These are phyloP conservation scores for Salicornia ramosissima DNA, from an alignment of 148 eudicot genomes.

Conservation along the genomic window DNA sequence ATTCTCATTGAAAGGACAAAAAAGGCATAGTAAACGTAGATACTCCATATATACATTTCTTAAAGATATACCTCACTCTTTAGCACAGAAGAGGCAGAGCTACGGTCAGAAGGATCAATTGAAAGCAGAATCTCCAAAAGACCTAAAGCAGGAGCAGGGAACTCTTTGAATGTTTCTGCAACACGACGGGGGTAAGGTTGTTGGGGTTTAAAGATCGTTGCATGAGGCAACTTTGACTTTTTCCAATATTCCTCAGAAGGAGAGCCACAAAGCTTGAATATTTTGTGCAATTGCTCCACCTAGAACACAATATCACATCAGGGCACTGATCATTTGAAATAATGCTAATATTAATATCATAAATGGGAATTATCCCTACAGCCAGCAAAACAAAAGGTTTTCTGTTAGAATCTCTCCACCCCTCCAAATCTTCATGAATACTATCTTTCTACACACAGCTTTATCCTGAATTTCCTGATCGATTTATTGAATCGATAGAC, in stretches of 20 bases:
- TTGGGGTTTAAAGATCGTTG: slow-evolving; percentile 89
- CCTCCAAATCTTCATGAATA: too few relatives aligned
- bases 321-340: background rate
- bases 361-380: background rate
- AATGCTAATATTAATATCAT: background rate
- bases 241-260: slow-evolving; percentile 99
- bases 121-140: slow-evolving; percentile 82
- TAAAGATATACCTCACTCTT: slow-evolving; percentile 60
- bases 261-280: slow-evolving; percentile 96
- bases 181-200: slow-evolving; percentile 77
- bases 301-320: slow-evolving; percentile 16
- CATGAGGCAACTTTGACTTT: slow-evolving; percentile 85
- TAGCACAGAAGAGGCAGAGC: slow-evolving; percentile 77
- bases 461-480: too few relatives aligned
- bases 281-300: slow-evolving; percentile 97
- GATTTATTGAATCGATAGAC: background rate
- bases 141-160: slow-evolving; percentile 71
- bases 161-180: slow-evolving; percentile 74
- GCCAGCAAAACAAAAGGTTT: background rate
- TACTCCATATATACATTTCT: too few relatives aligned
- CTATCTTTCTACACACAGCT: too few relatives aligned
- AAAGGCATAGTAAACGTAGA: too few relatives aligned
- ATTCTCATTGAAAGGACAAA: background rate
- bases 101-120: slow-evolving; percentile 86
- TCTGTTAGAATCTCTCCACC: background rate